phyloP scores from a whole-genome alignment of 768 basidiomycete species.

The Lactifluus subvellereus region DNA sequence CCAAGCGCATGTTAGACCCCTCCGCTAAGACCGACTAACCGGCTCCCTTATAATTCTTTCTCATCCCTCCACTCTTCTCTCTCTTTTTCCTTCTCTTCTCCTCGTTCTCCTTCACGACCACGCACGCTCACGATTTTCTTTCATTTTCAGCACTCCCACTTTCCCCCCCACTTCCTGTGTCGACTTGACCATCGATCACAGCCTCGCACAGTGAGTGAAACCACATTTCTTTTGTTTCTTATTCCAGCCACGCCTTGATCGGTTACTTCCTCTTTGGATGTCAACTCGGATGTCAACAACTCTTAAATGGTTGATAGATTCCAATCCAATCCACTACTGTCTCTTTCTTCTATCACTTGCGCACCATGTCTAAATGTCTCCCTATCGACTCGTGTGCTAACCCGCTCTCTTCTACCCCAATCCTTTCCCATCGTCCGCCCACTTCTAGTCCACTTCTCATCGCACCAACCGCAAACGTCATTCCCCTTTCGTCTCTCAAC shows the following conservation, averaged over 20 bases:
- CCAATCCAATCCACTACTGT: not conserved
- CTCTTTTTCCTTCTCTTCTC: conserved; percentile 25
- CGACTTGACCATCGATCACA: conserved; percentile 19
- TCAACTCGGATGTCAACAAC: not conserved
- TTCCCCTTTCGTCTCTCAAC: conserved; percentile 36
- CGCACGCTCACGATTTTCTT: conserved; percentile 26
- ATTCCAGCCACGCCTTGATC: conserved; percentile 8
- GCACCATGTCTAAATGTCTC: conserved; percentile 3
- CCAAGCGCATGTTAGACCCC: not conserved
- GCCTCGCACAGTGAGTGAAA: conserved; percentile 30
- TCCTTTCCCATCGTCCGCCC: conserved; percentile 22
- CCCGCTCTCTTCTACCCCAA: conserved; percentile 15
- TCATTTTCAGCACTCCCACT: conserved; percentile 11
- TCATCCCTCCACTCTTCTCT: conserved; percentile 25
- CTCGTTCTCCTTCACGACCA: conserved; percentile 35
- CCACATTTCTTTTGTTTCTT: conserved; percentile 17
- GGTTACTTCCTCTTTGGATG: conserved; percentile 9
- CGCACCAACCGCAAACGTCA: conserved; percentile 39
- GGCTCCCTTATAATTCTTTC: conserved; percentile 34
- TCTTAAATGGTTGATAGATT: conserved; percentile 4
- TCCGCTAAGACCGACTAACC: conserved; percentile 13
- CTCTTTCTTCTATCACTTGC: not conserved
- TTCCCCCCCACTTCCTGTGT: not conserved
- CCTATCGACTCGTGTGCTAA: conserved; percentile 16
- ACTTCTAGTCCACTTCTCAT: conserved; percentile 26